Conservation (phyloP, 164 flowering plant genomes). For the Aristolochia fimbriata region DNA sequence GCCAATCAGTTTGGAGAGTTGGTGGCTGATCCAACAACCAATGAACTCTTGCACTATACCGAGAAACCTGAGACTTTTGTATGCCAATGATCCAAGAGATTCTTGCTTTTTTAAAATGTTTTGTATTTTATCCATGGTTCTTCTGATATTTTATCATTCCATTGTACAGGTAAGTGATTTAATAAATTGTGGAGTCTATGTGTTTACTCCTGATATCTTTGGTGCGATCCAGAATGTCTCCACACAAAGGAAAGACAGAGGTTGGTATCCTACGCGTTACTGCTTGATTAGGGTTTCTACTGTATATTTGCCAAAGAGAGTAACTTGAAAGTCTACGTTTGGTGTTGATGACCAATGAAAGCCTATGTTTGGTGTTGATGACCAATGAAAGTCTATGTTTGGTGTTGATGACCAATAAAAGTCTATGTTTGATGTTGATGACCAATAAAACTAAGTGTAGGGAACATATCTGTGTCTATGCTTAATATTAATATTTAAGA, state of each 20-base stretch:
- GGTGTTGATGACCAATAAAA: not conserved
- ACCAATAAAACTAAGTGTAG: too few relatives aligned
- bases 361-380: not conserved
- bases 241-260: slow-evolving; percentile 70
- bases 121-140: not conserved
- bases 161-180: slow-evolving; percentile 87
- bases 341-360: not conserved
- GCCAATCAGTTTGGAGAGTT: slow-evolving; percentile 91
- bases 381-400: not conserved
- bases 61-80: slow-evolving; percentile 99
- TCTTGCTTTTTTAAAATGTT: not conserved
- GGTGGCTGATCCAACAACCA: slow-evolving; percentile 83
- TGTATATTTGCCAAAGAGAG: not conserved
- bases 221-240: slow-evolving; percentile 68
- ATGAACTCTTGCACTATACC: slow-evolving; percentile 87
- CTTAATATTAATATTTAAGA: not conserved
- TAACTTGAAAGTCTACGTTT: slow-evolving; percentile 4
- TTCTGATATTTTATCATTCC: not conserved
- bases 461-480: too few relatives aligned
- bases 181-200: slow-evolving; percentile 93
- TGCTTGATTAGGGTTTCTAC: too few relatives aligned
- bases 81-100: slow-evolving; percentile 19
- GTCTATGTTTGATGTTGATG: too few relatives aligned
- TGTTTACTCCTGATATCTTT: slow-evolving; percentile 88
- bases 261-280: slow-evolving; percentile 15